Evolutionary conservation across 352 stramenopile genomes (phyloP).

Genomic region (Globisporangium acanthophoron): DNA sequence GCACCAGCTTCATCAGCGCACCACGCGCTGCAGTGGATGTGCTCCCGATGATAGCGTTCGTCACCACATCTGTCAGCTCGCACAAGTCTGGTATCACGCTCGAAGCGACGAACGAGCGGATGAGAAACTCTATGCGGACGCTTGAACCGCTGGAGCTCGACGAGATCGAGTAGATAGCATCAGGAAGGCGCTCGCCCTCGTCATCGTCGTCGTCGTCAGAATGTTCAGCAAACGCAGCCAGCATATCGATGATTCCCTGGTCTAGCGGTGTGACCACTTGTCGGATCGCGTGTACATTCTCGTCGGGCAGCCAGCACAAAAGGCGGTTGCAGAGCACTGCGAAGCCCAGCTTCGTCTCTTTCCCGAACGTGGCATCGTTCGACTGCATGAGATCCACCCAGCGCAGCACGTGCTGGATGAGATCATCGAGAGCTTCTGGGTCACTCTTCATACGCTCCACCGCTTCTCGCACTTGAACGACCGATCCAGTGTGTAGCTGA

Average conservation of each 20-base stretch:
- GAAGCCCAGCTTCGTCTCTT: constrained; percentile 34
- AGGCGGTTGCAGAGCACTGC: constrained; percentile 33
- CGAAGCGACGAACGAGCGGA: constrained; percentile 14
- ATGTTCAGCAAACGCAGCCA: constrained; percentile 5
- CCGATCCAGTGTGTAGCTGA: constrained; percentile 21
- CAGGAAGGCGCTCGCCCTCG: background rate
- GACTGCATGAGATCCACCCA: constrained; percentile 34
- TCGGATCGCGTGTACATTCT: constrained; percentile 28
- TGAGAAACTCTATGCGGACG: constrained; percentile 14
- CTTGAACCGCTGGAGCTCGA: background rate
- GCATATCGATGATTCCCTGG: background rate
- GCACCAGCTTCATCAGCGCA: constrained; percentile 20
- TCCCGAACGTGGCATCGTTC: constrained; percentile 23
- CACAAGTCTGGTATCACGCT: constrained; percentile 10
- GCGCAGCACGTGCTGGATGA: constrained; percentile 33
- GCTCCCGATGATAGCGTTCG: constrained; percentile 35
- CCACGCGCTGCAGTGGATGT: constrained; percentile 22
- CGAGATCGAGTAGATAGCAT: background rate
- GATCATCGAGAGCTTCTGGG: constrained; percentile 7
- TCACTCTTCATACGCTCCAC: constrained; percentile 21
- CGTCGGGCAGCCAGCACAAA: constrained; percentile 38
- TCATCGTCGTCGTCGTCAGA: background rate
- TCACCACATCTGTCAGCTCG: constrained; percentile 19
- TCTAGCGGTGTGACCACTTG: constrained; percentile 4
- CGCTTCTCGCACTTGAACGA: constrained; percentile 16